Evolutionary conservation across 208 protist genomes (phyloP).

Genomic region (Trypanosoma brucei): DNA sequence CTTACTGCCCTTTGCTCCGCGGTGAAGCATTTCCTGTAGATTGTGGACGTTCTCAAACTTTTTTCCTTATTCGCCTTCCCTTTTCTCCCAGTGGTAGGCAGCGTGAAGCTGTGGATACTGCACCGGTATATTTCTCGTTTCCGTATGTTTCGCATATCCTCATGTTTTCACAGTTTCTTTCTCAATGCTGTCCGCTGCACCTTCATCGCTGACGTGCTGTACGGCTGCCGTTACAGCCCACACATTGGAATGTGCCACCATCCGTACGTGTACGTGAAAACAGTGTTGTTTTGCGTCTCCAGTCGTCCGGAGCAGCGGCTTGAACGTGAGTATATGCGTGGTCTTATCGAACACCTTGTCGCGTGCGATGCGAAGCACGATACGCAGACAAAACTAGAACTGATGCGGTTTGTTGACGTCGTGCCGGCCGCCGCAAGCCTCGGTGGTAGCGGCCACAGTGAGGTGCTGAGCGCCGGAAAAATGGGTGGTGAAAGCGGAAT

Average conservation of each 20-base stretch:
- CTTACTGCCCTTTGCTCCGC: too few relatives aligned
- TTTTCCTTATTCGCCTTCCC: too few relatives aligned
- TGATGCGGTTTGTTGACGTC: slow-evolving; percentile 59
- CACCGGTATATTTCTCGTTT: neutral
- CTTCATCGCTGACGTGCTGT: slow-evolving; percentile 66
- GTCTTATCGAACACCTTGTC: slow-evolving; percentile 53
- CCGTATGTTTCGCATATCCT: neutral
- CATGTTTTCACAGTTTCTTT: slow-evolving; percentile 3
- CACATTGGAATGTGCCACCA: slow-evolving; percentile 59
- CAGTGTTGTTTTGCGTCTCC: slow-evolving; percentile 55
- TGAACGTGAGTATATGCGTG: slow-evolving; percentile 49
- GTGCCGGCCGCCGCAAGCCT: slow-evolving; percentile 17
- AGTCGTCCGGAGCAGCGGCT: slow-evolving; percentile 26
- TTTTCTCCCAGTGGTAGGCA: too few relatives aligned
- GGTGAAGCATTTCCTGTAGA: too few relatives aligned
- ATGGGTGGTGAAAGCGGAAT: slow-evolving; percentile 7
- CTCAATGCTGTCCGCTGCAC: slow-evolving; percentile 47
- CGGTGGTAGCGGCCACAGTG: neutral
- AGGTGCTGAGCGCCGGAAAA: slow-evolving; percentile 4
- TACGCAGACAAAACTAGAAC: slow-evolving; percentile 48
- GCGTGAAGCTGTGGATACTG: too few relatives aligned
- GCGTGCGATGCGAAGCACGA: slow-evolving; percentile 37
- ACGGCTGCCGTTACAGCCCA: slow-evolving; percentile 74
- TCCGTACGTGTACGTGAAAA: slow-evolving; percentile 76
- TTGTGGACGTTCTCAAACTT: too few relatives aligned